A percentile compares a stretch with the other conserved stretches of the same genome.
These are phyloP conservation scores for Mycosphaerella sp. DNA, from an alignment of 2,329 filamentous ascomycete species.

Conservation along the genomic window DNA sequence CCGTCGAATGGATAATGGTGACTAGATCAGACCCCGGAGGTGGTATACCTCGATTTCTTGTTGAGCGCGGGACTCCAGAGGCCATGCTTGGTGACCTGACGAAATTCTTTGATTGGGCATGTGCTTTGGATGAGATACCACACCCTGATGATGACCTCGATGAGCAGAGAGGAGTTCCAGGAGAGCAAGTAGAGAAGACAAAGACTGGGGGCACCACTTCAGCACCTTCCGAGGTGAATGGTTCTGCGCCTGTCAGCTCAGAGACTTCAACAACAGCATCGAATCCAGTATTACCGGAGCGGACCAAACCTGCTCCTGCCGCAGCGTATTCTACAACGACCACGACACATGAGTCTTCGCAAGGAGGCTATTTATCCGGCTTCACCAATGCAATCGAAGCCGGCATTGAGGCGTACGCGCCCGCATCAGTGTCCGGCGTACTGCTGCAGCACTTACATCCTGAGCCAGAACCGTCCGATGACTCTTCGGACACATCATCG, in stretches of 20 bases:
- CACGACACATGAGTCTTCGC: conserved; percentile 7
- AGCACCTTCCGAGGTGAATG: conserved; percentile 1
- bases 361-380: conserved; percentile 28
- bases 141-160: conserved; percentile 34
- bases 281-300: neutral
- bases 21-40: conserved; percentile 84
- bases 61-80: conserved; percentile 78
- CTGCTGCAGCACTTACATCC: conserved; percentile 25
- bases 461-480: conserved; percentile 12
- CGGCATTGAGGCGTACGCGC: conserved; percentile 34
- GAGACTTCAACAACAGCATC: neutral
- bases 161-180: conserved; percentile 8
- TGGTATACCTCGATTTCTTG: conserved; percentile 80
- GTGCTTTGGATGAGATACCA: conserved; percentile 42
- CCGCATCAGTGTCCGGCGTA: conserved; percentile 27
- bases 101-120: conserved; percentile 77
- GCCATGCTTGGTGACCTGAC: conserved; percentile 72
- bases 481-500: conserved; percentile 26
- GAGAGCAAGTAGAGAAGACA: conserved; percentile 2
- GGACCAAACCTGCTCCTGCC: neutral
- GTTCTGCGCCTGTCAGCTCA: neutral
- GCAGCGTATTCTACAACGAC: neutral
- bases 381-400: conserved; percentile 28
- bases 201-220: neutral
- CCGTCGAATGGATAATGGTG: conserved; percentile 89